Evolutionary conservation across 2,329 filamentous ascomycete species (phyloP).

Genomic region (Fusarium hostae): DNA sequence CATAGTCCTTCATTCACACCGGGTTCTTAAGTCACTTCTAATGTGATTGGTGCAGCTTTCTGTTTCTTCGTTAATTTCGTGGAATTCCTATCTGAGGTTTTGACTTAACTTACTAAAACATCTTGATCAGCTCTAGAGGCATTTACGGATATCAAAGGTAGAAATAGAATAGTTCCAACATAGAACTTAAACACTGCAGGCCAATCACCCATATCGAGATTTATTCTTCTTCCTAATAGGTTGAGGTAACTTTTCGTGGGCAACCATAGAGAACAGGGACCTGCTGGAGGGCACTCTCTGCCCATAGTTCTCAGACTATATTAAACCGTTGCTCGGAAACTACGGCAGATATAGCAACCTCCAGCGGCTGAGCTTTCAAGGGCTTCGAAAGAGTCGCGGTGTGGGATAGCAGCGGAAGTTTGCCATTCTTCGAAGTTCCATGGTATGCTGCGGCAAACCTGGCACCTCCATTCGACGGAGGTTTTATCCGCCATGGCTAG

Average conservation of each 20-base stretch:
- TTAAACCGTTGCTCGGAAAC: background rate
- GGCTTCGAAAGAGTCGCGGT: background rate
- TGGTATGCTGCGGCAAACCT: background rate
- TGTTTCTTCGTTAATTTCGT: background rate
- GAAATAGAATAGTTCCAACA: background rate
- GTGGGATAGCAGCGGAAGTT: background rate
- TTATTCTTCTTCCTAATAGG: too few species aligned
- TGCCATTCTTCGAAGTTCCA: constrained; percentile 1
- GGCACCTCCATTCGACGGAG: background rate
- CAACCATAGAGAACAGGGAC: background rate
- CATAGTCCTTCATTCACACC: too few species aligned
- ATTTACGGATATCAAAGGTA: background rate
- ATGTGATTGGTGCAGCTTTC: background rate
- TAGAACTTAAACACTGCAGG: background rate
- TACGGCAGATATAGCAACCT: background rate
- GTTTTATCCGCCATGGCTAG: background rate
- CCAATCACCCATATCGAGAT: background rate
- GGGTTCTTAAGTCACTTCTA: too few species aligned
- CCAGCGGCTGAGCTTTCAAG: background rate
- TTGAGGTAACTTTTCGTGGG: background rate
- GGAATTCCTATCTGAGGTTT: too few species aligned
- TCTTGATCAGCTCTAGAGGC: background rate
- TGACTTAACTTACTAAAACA: background rate
- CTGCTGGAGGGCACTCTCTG: background rate
- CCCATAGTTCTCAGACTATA: background rate